Base-by-base conservation (phyloP, 2,329 filamentous ascomycete genomes). In the Mariannaea elegans region DNA sequence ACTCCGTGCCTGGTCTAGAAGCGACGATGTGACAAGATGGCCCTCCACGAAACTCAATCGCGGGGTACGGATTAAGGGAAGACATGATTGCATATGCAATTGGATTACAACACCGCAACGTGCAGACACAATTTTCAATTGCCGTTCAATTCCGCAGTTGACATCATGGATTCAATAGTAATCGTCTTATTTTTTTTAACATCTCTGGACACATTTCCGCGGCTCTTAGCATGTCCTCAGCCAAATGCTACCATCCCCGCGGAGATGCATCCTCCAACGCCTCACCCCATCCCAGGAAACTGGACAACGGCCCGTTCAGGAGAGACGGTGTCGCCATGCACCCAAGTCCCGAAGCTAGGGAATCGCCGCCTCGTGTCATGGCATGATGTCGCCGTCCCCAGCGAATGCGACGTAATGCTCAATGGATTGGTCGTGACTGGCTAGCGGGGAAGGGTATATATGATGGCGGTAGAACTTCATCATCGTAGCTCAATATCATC, bases 211-310 rank as follows among this genome's bases (percentile, higher is more conserved):
- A 18, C 18, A 19, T 41, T 23, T 19, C 12, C 38, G n/a, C 12
- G 38, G 7, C 34, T 38, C 34, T n/a, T n/a, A 7, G 27, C 27
- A 12, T 31, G 27, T n/a, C 16, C 18, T 19, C 18, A 18, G 18
- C 14, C 38, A 41, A 19, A 44, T 42, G 32, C 39, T 18, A 14
- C 36, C 50, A 44, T 45, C 39, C 56, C 68, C 68, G 68, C 68
- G 68, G 68, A 71, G 68, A 71, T 71, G 56, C 61, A 24, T 31
- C 49, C 45, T 46, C 52, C 64, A 66, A n/a, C 47, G 56, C 52
- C 59, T 71, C 67, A 66, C 68, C 55, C 68, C 68, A 71, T 50
- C 53, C 50, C 16, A 58, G 38, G 48, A 55, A 39, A 57, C 55
- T 65, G 53, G 59, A 45, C 54, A 49, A 52, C 64, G 59, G 68